These are phyloP conservation scores for Blastobotrys apis DNA, from an alignment of 1,139 yeast genomes.

Conservation along the genomic window DNA sequence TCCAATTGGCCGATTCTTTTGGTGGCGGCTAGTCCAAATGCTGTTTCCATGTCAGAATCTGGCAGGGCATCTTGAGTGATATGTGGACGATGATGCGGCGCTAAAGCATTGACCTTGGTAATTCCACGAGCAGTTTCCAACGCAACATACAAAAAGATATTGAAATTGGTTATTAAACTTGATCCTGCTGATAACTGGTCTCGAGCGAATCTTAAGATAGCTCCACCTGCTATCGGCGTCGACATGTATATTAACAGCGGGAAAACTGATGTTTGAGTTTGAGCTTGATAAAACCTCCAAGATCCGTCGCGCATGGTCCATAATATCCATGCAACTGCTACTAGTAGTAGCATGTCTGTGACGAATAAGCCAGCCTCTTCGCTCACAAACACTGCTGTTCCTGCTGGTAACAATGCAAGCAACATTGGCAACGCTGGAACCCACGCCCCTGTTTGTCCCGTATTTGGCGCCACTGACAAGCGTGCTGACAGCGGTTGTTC, in stretches of 20 bases:
- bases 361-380: constrained; percentile 25
- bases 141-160: constrained; percentile 25
- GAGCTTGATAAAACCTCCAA: constrained; percentile 22
- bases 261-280: not conserved
- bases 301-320: constrained; percentile 25
- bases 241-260: constrained; percentile 20
- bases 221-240: constrained; percentile 26
- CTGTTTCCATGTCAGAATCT: not conserved
- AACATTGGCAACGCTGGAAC: constrained; percentile 21
- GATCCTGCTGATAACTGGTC: constrained; percentile 25
- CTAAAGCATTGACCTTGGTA: constrained; percentile 15
- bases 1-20: constrained; percentile 7
- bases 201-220: constrained; percentile 20
- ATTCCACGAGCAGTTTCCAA: constrained; percentile 24
- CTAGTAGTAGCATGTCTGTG: constrained; percentile 24
- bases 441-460: too few species aligned
- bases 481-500: too few species aligned
- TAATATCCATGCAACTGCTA: constrained; percentile 27
- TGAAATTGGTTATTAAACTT: constrained; percentile 24
- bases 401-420: constrained; percentile 27
- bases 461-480: too few species aligned
- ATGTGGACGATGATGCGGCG: not conserved
- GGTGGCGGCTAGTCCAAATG: too few species aligned
- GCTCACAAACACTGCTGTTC: constrained; percentile 20
- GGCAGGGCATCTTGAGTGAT: not conserved